These are phyloP conservation scores for Euphorbia schlechtendalii DNA, from an alignment of 441 rosid genomes.

Conservation along the genomic window DNA sequence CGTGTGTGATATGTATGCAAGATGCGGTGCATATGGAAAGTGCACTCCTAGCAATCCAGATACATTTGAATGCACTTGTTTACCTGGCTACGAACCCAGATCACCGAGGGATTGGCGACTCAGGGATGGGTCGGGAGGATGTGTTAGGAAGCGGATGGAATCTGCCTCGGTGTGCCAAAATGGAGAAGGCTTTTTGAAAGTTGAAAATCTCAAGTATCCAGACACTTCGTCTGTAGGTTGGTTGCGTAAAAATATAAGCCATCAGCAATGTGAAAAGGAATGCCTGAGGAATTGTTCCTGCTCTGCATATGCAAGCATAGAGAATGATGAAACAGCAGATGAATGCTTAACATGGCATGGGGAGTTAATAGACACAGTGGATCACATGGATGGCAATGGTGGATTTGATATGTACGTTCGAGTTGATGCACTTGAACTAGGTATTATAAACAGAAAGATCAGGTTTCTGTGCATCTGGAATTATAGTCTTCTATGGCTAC, in stretches of 20 bases:
- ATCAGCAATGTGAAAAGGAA: slow-evolving; percentile 12
- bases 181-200: slow-evolving; percentile 26
- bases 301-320: slow-evolving; percentile 8
- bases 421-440: slow-evolving; percentile 22
- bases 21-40: slow-evolving; percentile 29
- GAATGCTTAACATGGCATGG: slow-evolving; percentile 23
- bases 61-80: slow-evolving; percentile 24
- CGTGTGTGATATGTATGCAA: slow-evolving; percentile 22
- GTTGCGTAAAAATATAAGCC: background rate
- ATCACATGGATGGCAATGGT: background rate
- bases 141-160: slow-evolving; percentile 17
- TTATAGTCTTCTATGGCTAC: background rate
- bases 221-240: slow-evolving; percentile 16
- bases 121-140: slow-evolving; percentile 22
- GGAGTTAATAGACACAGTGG: slow-evolving; percentile 15
- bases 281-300: slow-evolving; percentile 28
- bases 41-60: background rate
- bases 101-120: background rate
- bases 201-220: slow-evolving; percentile 17
- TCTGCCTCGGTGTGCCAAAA: slow-evolving; percentile 10
- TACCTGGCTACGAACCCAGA: slow-evolving; percentile 24
- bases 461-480: background rate
- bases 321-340: slow-evolving; percentile 3
- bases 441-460: background rate
- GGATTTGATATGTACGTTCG: slow-evolving; percentile 16